phyloP scores from a whole-genome alignment of 306 rosid species.

The Medicago ruthenica region DNA sequence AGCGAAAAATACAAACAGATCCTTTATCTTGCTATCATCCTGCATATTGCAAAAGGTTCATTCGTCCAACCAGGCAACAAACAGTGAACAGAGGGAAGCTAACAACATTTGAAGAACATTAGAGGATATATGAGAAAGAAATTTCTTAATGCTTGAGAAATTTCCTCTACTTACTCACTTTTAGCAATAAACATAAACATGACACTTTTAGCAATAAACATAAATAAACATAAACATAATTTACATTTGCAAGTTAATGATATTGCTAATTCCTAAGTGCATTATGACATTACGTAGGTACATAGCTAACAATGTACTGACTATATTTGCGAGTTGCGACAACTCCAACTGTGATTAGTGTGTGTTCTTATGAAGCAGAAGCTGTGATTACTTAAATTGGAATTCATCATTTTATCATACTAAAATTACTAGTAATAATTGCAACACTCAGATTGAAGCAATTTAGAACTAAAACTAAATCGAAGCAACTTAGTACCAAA shows the following conservation, averaged over 20 bases:
- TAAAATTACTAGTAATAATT: no score
- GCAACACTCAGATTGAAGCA: no score
- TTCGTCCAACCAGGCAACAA: slow-evolving; percentile 27
- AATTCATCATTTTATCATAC: no score
- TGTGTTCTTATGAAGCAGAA: no score
- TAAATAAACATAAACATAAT: not conserved
- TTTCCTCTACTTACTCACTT: slow-evolving; percentile 4
- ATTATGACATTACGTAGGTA: not conserved
- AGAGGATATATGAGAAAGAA: not conserved
- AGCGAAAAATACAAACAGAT: slow-evolving; percentile 75
- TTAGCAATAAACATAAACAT: not conserved
- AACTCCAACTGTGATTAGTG: no score
- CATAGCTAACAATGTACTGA: not conserved
- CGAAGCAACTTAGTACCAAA: no score
- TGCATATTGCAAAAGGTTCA: slow-evolving; percentile 51
- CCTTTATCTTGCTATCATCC: slow-evolving; percentile 65
- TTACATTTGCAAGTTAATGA: not conserved
- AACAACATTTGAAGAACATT: slow-evolving; percentile 10
- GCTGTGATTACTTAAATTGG: no score
- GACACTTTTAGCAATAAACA: no score
- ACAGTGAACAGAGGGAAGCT: slow-evolving; percentile 4
- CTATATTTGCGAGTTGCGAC: not conserved
- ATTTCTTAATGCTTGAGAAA: not conserved
- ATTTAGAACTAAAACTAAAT: no score
- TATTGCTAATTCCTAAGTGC: not conserved